phyloP scores from a whole-genome alignment of 176 grass and related monocot genomes.

The Aegilops longissima region DNA sequence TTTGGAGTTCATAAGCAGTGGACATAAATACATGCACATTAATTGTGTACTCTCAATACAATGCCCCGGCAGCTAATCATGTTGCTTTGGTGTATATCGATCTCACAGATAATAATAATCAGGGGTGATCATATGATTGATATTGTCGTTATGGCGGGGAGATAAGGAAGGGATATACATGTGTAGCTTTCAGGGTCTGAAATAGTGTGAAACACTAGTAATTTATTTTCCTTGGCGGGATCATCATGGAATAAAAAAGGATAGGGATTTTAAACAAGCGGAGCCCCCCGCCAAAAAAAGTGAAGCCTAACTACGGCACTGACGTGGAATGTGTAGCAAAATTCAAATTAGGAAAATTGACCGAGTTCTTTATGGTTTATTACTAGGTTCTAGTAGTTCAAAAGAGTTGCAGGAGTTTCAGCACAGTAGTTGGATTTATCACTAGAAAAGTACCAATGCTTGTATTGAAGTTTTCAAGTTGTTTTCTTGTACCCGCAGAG shows the following conservation, averaged over 20 bases:
- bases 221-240: neutral
- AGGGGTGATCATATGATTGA: no score
- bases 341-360: no score
- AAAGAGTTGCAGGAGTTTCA: no score
- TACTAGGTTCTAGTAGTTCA: no score
- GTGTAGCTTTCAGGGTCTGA: neutral
- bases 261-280: neutral
- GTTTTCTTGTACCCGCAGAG: no score
- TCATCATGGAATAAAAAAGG: neutral
- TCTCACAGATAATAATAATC: no score
- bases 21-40: neutral
- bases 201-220: neutral
- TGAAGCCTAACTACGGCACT: no score
- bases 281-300: neutral
- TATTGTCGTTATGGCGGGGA: no score
- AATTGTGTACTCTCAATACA: neutral
- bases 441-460: neutral
- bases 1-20: neutral
- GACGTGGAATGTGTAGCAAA: no score
- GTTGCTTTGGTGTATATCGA: neutral
- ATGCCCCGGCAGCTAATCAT: neutral
- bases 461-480: neutral
- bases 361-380: no score
- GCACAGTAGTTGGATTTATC: neutral
- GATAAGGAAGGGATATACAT: no score